Conservation (phyloP, 805 yeast genomes). For the Nakazawaea anatomiae region DNA sequence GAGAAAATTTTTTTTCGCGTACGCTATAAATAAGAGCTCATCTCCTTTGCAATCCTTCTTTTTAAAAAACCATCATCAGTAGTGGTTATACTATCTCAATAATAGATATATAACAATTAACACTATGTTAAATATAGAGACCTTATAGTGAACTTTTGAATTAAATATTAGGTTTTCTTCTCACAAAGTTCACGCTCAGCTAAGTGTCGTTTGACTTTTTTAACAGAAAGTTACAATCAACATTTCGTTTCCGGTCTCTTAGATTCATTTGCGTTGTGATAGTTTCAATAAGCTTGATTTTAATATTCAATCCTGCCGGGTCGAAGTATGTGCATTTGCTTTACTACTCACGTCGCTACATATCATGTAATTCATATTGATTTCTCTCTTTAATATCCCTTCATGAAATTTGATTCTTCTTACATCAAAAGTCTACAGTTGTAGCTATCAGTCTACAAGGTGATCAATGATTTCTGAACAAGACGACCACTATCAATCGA, state of each 20-base stretch:
- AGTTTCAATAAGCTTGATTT: conserved; percentile 25
- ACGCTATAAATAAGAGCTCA: conserved; percentile 24
- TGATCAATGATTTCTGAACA: no score
- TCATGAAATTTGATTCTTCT: no score
- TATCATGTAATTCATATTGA: conserved; percentile 11
- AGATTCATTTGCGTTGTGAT: conserved; percentile 39
- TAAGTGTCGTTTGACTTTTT: conserved; percentile 66
- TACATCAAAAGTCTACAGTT: no score
- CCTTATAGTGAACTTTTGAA: conserved; percentile 30
- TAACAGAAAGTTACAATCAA: conserved; percentile 69
- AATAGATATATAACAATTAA: conserved; percentile 52
- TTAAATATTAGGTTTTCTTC: conserved; percentile 37
- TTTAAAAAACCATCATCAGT: conserved; percentile 51
- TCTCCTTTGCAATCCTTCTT: conserved; percentile 24
- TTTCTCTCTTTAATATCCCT: background rate
- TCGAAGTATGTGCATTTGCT: conserved; percentile 25
- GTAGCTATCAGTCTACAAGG: no score
- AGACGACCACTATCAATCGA: no score
- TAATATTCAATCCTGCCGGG: conserved; percentile 20
- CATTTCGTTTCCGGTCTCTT: conserved; percentile 76
- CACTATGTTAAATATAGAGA: conserved; percentile 34
- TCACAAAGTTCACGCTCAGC: conserved; percentile 46
- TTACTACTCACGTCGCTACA: conserved; percentile 53
- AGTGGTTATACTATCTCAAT: conserved; percentile 74
- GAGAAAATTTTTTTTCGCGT: background rate